phyloP scores from a whole-genome alignment of 2,329 filamentous ascomycete species.

The Talaromyces marneffei region DNA sequence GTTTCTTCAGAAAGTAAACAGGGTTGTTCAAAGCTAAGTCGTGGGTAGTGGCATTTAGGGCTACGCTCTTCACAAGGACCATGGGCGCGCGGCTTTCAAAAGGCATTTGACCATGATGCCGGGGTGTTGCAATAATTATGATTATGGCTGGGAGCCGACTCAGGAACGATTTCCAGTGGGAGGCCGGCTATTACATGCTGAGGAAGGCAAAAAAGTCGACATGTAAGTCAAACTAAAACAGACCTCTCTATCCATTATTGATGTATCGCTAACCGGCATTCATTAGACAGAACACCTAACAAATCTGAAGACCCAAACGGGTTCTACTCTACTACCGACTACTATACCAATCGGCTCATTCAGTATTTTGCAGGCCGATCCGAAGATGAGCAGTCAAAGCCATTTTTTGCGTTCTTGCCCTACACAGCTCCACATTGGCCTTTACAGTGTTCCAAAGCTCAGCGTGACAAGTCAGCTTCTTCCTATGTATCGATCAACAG shows the following conservation, averaged over 20 bases:
- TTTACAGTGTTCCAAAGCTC: slow-evolving; percentile 1
- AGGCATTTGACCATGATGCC: slow-evolving; percentile 8
- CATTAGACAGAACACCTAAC: background rate
- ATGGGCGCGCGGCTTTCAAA: background rate
- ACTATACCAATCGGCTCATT: background rate
- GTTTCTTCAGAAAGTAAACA: background rate
- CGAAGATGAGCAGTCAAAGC: background rate
- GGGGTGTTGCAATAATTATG: slow-evolving; percentile 8
- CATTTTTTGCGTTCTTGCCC: slow-evolving; percentile 3
- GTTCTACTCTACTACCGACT: background rate
- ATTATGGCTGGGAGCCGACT: slow-evolving; percentile 5
- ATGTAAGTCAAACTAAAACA: background rate
- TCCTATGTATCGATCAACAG: no score
- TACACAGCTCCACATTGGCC: slow-evolving; percentile 3
- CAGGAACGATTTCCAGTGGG: background rate
- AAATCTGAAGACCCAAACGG: background rate
- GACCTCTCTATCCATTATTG: background rate
- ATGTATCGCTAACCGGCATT: background rate
- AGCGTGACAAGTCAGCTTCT: background rate
- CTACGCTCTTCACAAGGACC: background rate
- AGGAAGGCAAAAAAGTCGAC: background rate
- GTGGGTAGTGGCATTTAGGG: background rate
- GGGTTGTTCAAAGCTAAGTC: background rate
- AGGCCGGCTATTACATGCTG: background rate
- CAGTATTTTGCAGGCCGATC: background rate